These are phyloP conservation scores for Ophiosphaerella narmari DNA, from an alignment of 2,329 filamentous ascomycete species.

Conservation along the genomic window DNA sequence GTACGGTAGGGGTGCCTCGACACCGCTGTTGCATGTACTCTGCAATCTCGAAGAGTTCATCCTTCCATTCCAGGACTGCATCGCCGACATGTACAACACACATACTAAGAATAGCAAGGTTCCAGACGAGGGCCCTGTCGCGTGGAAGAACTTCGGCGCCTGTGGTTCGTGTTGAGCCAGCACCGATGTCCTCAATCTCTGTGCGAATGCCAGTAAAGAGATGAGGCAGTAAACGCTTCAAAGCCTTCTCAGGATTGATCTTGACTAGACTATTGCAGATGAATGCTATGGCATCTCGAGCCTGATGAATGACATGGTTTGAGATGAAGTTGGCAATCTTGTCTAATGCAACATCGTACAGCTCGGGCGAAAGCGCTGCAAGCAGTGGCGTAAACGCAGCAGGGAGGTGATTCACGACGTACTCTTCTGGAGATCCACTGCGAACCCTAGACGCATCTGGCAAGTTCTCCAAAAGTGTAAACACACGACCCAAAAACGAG, in stretches of 20 bases:
- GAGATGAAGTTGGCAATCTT: slow-evolving; percentile 92
- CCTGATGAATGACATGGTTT: slow-evolving; percentile 94
- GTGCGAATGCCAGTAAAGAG: slow-evolving; percentile 89
- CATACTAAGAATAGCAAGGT: slow-evolving; percentile 97
- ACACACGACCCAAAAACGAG: slow-evolving; percentile 89
- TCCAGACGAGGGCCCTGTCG: slow-evolving; percentile 93
- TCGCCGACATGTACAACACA: slow-evolving; percentile 94
- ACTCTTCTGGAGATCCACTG: slow-evolving; percentile 92
- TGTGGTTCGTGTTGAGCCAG: slow-evolving; percentile 90
- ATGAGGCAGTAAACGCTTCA: slow-evolving; percentile 89
- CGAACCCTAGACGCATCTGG: slow-evolving; percentile 88
- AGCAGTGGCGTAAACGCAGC: slow-evolving; percentile 90
- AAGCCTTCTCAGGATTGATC: slow-evolving; percentile 88
- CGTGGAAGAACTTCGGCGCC: slow-evolving; percentile 91
- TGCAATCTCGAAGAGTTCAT: slow-evolving; percentile 88
- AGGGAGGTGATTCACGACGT: slow-evolving; percentile 92
- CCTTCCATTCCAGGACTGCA: slow-evolving; percentile 85
- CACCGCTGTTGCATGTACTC: slow-evolving; percentile 97
- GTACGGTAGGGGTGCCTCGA: slow-evolving; percentile 88
- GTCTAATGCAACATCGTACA: slow-evolving; percentile 89
- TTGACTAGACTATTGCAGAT: slow-evolving; percentile 97
- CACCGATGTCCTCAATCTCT: slow-evolving; percentile 95
- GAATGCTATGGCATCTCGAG: slow-evolving; percentile 96
- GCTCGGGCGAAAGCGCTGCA: slow-evolving; percentile 85
- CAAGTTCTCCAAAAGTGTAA: slow-evolving; percentile 91